phyloP scores from a whole-genome alignment of 768 basidiomycete species.

The Tylopilus felleus region DNA sequence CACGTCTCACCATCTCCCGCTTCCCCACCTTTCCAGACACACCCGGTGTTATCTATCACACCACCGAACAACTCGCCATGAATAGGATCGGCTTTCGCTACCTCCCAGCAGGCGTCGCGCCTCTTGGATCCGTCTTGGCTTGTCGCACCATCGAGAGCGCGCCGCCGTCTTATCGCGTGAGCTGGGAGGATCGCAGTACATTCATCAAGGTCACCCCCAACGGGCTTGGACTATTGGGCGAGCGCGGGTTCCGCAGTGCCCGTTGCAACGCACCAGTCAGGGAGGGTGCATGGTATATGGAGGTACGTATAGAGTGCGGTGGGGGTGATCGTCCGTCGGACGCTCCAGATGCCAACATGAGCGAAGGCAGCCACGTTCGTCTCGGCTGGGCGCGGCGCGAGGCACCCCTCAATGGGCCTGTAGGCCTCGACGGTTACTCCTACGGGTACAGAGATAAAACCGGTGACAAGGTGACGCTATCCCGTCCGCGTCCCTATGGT shows the following conservation, averaged over 20 bases:
- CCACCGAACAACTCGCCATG: conserved; percentile 66
- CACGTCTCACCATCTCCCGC: conserved; percentile 70
- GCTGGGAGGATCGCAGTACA: conserved; percentile 89
- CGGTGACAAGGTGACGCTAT: conserved; percentile 87
- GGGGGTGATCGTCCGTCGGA: conserved; percentile 53
- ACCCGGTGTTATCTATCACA: conserved; percentile 51
- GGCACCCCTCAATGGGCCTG: conserved; percentile 89
- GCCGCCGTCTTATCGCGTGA: conserved; percentile 66
- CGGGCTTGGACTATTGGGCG: conserved; percentile 70
- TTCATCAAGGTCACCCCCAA: conserved; percentile 79
- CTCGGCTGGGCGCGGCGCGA: conserved; percentile 92
- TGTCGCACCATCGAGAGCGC: conserved; percentile 81
- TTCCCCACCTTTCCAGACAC: conserved; percentile 65
- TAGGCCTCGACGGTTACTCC: conserved; percentile 89
- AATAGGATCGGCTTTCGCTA: conserved; percentile 82
- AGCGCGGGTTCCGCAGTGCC: conserved; percentile 88
- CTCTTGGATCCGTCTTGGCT: conserved; percentile 51
- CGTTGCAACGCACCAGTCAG: conserved; percentile 86
- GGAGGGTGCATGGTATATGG: conserved; percentile 93
- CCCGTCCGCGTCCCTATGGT: conserved; percentile 78
- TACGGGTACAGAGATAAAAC: conserved; percentile 90
- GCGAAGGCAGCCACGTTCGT: conserved; percentile 78
- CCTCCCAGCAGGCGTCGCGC: conserved; percentile 71
- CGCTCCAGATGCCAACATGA: conserved; percentile 42
- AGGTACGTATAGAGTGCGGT: conserved; percentile 75